These are phyloP conservation scores for Spirogloea muscicola DNA, from an alignment of 139 green algal genomes.

Conservation along the genomic window DNA sequence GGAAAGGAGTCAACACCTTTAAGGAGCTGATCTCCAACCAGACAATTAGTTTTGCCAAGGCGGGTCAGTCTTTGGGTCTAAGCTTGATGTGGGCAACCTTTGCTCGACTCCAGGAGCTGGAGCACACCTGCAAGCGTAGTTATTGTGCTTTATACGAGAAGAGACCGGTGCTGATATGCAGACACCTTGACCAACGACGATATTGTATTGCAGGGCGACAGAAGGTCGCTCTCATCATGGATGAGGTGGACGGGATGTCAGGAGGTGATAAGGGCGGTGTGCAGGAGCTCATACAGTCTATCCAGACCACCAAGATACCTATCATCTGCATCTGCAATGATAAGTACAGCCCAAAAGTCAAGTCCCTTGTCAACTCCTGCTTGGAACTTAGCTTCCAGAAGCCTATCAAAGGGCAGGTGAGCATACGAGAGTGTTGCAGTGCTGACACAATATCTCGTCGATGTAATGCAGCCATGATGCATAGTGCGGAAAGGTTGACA, in stretches of 20 bases:
- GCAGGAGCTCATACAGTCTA: slow-evolving; percentile 84
- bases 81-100: too few species aligned
- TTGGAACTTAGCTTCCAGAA: slow-evolving; percentile 73
- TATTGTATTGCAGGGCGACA: neutral
- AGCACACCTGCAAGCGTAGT: too few species aligned
- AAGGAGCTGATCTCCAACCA: slow-evolving; percentile 85
- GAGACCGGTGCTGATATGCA: too few species aligned
- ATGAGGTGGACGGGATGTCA: slow-evolving; percentile 97
- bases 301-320: slow-evolving; percentile 73
- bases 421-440: neutral
- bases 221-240: slow-evolving; percentile 83
- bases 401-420: slow-evolving; percentile 74
- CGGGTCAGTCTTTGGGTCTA: too few species aligned
- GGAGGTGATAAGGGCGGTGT: slow-evolving; percentile 82
- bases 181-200: neutral
- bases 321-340: slow-evolving; percentile 99
- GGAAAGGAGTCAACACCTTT: slow-evolving; percentile 83
- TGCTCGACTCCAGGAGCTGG: too few species aligned
- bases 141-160: neutral
- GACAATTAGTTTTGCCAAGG: neutral
- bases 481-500: neutral
- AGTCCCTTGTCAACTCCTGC: slow-evolving; percentile 75
- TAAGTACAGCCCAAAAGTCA: slow-evolving; percentile 90
- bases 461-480: neutral
- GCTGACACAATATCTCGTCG: neutral